Percentiles rank a stretch among this genome's conserved stretches.
These are phyloP conservation scores for Pontederia crassipes DNA, from an alignment of 176 grass and related monocot species.

Conservation along the genomic window DNA sequence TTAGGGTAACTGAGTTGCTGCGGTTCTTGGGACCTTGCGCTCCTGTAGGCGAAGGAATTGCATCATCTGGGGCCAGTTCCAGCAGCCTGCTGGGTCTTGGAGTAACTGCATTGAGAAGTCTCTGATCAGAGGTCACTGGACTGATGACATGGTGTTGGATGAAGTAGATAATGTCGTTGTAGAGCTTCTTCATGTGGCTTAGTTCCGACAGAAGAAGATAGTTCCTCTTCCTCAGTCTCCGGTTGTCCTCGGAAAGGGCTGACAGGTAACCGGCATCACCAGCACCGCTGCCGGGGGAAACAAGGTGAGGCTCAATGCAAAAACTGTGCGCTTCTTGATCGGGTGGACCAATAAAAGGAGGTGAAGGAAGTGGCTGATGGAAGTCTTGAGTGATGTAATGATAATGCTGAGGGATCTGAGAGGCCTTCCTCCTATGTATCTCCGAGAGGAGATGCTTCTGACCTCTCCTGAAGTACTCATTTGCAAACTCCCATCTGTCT, in stretches of 20 bases:
- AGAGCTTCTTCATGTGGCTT: constrained; percentile 93
- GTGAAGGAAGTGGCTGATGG: constrained; percentile 20
- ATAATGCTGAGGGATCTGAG: constrained; percentile 31
- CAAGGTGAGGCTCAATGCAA: constrained; percentile 7
- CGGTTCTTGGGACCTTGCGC: constrained; percentile 13
- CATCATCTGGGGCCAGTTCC: constrained; percentile 28
- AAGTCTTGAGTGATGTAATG: constrained; percentile 9
- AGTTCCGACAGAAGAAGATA: constrained; percentile 75
- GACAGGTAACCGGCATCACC: constrained; percentile 39
- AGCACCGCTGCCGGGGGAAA: background rate
- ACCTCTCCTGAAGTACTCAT: constrained; percentile 93
- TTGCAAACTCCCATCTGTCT: constrained; percentile 95
- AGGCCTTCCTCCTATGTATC: constrained; percentile 73
- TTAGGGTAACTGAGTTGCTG: no score
- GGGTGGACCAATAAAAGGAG: constrained; percentile 16
- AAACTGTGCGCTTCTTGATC: constrained; percentile 29
- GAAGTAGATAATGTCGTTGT: constrained; percentile 94
- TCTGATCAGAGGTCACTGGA: constrained; percentile 31
- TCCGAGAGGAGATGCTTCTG: constrained; percentile 79
- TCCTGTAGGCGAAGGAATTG: background rate
- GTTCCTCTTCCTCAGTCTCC: constrained; percentile 62
- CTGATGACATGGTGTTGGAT: constrained; percentile 66
- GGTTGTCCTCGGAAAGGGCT: constrained; percentile 83
- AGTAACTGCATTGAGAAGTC: background rate
- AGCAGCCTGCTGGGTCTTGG: constrained; percentile 30